Evolutionary conservation across 2,329 filamentous ascomycete species (phyloP).

Genomic region (Tympanopsis confertula): DNA sequence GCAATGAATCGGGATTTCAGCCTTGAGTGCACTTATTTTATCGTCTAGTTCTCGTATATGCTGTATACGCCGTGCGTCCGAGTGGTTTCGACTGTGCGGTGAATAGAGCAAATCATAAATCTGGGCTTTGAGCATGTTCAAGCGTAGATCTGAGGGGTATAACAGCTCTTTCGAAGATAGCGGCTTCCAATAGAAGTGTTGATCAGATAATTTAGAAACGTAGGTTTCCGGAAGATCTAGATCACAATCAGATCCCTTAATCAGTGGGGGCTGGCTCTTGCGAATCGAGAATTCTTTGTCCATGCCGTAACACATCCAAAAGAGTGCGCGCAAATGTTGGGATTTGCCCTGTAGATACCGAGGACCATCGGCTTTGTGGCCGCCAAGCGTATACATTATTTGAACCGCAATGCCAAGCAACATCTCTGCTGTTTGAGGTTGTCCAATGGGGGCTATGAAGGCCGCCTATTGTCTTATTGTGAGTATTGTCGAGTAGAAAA

Average conservation of each 20-base stretch:
- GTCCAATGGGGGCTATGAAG: background rate
- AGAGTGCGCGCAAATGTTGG: background rate
- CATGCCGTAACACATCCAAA: background rate
- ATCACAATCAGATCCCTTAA: background rate
- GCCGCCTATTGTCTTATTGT: background rate
- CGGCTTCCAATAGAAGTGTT: background rate
- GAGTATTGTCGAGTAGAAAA: background rate
- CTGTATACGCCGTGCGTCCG: background rate
- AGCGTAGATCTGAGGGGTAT: background rate
- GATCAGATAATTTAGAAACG: background rate
- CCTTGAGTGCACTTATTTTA: background rate
- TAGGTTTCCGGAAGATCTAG: background rate
- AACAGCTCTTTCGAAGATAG: background rate
- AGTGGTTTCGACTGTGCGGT: too few relatives aligned
- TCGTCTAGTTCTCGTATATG: slow-evolving; percentile 1
- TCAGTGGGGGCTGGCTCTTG: background rate
- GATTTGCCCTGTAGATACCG: background rate
- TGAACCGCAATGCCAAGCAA: background rate
- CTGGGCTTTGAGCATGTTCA: background rate
- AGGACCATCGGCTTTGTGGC: background rate
- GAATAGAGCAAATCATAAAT: slow-evolving; percentile 1
- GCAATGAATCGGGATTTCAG: background rate
- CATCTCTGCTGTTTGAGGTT: background rate
- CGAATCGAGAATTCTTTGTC: background rate
- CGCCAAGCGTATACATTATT: background rate